A percentile compares a stretch with the other conserved stretches of the same genome.
Evolutionary conservation across 352 stramenopile genomes (phyloP).

Genomic region (Globisporangium recalcitrans): DNA sequence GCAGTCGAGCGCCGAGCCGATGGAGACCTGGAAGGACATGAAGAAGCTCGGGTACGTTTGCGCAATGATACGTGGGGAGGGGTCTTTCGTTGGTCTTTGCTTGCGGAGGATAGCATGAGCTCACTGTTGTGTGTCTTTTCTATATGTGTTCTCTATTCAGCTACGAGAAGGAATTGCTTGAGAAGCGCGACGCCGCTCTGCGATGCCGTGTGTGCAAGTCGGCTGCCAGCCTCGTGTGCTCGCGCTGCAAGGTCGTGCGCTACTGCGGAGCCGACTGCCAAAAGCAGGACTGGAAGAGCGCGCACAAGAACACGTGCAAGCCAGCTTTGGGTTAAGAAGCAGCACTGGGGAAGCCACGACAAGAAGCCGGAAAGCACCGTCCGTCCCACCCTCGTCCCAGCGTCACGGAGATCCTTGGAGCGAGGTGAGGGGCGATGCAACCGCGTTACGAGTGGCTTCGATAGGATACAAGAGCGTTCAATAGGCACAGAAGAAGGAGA

Average conservation of each 20-base stretch:
- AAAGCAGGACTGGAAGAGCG: constrained; percentile 85
- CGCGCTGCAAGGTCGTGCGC: constrained; percentile 80
- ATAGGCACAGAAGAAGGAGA: constrained; percentile 10
- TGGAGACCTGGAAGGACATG: constrained; percentile 88
- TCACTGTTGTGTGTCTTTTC: constrained; percentile 1
- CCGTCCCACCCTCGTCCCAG: not conserved
- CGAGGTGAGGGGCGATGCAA: not conserved
- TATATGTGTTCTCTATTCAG: constrained; percentile 20
- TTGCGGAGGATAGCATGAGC: not conserved
- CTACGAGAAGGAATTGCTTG: constrained; percentile 68
- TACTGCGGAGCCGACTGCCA: constrained; percentile 87
- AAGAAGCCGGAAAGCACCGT: not conserved
- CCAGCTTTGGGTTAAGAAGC: constrained; percentile 23
- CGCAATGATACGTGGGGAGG: not conserved
- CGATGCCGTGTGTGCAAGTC: constrained; percentile 79
- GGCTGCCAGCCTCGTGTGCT: constrained; percentile 75
- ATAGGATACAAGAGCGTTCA: constrained; percentile 13
- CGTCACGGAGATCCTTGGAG: not conserved
- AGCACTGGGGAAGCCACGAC: constrained; percentile 5
- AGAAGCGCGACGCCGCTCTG: constrained; percentile 64
- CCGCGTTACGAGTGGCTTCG: not conserved
- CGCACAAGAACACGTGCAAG: constrained; percentile 87
- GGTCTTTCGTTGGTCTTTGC: not conserved
- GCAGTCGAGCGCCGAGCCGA: constrained; percentile 83
- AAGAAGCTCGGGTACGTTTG: constrained; percentile 77